Conservation (phyloP, 345 rosid species). For the Syzygium aqueum region DNA sequence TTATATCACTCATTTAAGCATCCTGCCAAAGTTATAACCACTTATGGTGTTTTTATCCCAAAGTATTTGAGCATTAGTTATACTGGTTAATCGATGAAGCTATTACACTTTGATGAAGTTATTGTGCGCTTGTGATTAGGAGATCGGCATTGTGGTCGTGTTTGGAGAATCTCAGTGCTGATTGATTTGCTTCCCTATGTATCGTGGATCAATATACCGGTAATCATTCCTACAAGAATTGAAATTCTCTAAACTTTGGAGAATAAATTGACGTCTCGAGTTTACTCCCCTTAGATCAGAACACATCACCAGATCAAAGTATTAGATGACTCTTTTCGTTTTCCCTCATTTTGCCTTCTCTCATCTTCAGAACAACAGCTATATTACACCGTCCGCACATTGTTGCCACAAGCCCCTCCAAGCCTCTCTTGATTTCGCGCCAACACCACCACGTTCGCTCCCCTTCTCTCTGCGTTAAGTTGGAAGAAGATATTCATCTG, state of each 20-base stretch:
- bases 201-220: not conserved
- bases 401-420: too few relatives aligned
- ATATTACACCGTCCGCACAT: too few relatives aligned
- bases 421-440: too few relatives aligned
- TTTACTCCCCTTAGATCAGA: not conserved
- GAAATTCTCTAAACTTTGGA: not conserved
- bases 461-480: too few relatives aligned
- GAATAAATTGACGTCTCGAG: not conserved
- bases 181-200: not conserved
- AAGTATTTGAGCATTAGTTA: not conserved
- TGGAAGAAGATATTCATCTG: too few relatives aligned
- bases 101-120: not conserved
- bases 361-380: not conserved
- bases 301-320: not conserved
- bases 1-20: not conserved
- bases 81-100: not conserved
- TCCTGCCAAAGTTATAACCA: fast-evolving
- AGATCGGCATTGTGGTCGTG: not conserved
- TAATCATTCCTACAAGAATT: not conserved
- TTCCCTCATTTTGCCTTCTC: not conserved
- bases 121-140: not conserved
- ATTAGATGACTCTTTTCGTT: not conserved
- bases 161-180: not conserved
- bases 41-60: not conserved
- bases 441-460: too few relatives aligned